Base-by-base conservation (phyloP, 1,139 yeast genomes). In the Yamadazyma siamensis region DNA sequence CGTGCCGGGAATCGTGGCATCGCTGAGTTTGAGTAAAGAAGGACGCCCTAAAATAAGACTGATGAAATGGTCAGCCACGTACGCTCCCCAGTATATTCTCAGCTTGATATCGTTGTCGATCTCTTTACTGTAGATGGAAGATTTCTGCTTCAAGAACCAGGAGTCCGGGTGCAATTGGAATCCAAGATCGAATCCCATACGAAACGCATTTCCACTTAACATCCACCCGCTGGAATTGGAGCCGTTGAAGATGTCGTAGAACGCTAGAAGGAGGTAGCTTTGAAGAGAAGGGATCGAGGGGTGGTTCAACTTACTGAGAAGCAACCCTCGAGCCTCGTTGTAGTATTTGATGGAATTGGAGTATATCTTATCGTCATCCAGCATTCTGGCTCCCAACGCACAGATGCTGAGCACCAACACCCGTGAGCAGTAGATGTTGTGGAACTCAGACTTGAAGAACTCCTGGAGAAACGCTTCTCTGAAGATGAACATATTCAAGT, bases 31-130 rank as follows among this genome's bases (percentile, higher is more conserved):
- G 35, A 78, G 54, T 2, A 75, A 56, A 0, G 80, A 70, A 0
- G 82, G 80, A 28, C 84, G 52, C 2, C 85, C 84, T 30, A 77
- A 50, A 30, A 77, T 57, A 29, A 77, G 53, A 48, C 80, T 71
- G 16, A 77, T 73, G 43, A 77, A 75, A 45, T 77, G 81, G 46
- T 78, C 85, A 3, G 82, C 80, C 39, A 77, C 61, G 44, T 73
- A 78, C 32, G 80, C 69, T 2, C 85, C 84, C 85, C 85, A 78
- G 47, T 75, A 78, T 7, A 78, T 74, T 39, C 85, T 56, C 26
- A 77, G 68, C 39, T 81, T 59, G 35, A 78, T 77, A 25, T 71
- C 75, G 10, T 71, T 63, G 46, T 75, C 80, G 21, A 67, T 49
- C 31, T 59, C 63, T 26, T 43, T 43, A 19, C 35, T 32, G 30